Percentiles rank a stretch among this genome's conserved stretches.
Conservation (phyloP, 805 yeast genomes). For the Yamadazyma akitaensis region DNA sequence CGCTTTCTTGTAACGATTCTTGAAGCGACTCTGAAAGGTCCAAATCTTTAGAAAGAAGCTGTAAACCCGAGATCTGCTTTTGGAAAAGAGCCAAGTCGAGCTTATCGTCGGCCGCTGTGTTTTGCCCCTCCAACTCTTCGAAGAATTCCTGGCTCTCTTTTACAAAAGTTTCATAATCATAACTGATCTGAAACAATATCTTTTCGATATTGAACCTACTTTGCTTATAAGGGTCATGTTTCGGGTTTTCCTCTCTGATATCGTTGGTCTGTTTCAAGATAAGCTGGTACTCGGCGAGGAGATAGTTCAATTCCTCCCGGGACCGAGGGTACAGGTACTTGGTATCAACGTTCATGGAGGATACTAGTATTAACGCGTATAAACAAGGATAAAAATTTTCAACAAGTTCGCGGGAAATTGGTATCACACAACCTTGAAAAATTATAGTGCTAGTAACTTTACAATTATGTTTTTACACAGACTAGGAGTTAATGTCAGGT, state of each 20-base stretch:
- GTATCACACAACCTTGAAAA: neutral
- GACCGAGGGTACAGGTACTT: conserved; percentile 12
- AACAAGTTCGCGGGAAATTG: neutral
- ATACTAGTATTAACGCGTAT: neutral
- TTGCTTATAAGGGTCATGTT: conserved; percentile 21
- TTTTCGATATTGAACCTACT: conserved; percentile 28
- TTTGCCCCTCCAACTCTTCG: conserved; percentile 14
- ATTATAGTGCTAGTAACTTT: neutral
- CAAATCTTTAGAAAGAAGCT: conserved; percentile 60
- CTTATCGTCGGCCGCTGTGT: conserved; percentile 6
- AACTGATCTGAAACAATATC: conserved; percentile 25
- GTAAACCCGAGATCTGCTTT: conserved; percentile 62
- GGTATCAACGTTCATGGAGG: neutral
- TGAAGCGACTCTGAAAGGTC: conserved; percentile 59
- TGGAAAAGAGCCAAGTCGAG: conserved; percentile 47
- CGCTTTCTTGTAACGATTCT: conserved; percentile 23
- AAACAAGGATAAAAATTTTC: neutral
- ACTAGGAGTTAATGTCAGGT: neutral
- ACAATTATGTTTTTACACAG: neutral
- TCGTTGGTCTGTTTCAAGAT: conserved; percentile 6
- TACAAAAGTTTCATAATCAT: conserved; percentile 21
- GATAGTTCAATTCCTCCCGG: conserved; percentile 23
- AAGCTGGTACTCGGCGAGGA: conserved; percentile 23
- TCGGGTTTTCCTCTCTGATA: conserved; percentile 8
- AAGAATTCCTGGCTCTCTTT: conserved; percentile 20